Evolutionary conservation across 2,329 filamentous ascomycete species (phyloP).

Genomic region (Fusarium citri): DNA sequence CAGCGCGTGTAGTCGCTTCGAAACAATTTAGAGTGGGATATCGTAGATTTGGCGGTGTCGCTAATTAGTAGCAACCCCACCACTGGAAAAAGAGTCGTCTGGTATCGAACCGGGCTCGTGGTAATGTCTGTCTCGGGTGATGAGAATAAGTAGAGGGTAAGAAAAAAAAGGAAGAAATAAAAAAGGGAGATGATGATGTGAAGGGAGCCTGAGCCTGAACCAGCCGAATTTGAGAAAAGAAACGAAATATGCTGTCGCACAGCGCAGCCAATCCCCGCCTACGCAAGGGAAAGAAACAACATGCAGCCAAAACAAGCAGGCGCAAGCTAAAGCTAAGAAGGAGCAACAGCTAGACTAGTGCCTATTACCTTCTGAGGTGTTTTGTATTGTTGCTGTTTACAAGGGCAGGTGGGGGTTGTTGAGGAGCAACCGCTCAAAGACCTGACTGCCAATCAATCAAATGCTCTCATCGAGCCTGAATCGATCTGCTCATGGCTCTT

Average conservation of each 20-base stretch:
- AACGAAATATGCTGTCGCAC: conserved; percentile 27
- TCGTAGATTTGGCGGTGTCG: conserved; percentile 40
- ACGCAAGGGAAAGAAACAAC: conserved; percentile 30
- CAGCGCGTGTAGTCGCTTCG: conserved; percentile 11
- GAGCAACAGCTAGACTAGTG: conserved; percentile 11
- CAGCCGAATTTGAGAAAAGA: conserved; percentile 22
- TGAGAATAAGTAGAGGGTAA: conserved; percentile 4
- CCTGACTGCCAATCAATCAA: conserved; percentile 34
- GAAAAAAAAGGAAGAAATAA: background rate
- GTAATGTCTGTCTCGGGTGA: conserved; percentile 13
- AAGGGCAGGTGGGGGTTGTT: conserved; percentile 41
- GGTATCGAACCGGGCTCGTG: conserved; percentile 23
- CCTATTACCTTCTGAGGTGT: conserved; percentile 28
- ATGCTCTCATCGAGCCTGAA: conserved; percentile 22
- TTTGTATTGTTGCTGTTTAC: conserved; percentile 36
- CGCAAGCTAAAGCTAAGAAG: conserved; percentile 24
- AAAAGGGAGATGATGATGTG: conserved; percentile 24
- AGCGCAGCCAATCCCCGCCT: conserved; percentile 34
- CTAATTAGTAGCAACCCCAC: conserved; percentile 38
- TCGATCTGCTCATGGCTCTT: conserved; percentile 34
- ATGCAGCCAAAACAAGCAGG: conserved; percentile 36
- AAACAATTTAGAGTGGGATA: conserved; percentile 20
- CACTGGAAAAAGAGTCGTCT: conserved; percentile 35
- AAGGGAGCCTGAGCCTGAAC: background rate
- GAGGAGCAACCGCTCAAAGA: conserved; percentile 40